A percentile compares a stretch with the other conserved stretches of the same genome.
These are phyloP conservation scores for Dryas drummondii DNA, from an alignment of 306 rosid genomes.

Conservation along the genomic window DNA sequence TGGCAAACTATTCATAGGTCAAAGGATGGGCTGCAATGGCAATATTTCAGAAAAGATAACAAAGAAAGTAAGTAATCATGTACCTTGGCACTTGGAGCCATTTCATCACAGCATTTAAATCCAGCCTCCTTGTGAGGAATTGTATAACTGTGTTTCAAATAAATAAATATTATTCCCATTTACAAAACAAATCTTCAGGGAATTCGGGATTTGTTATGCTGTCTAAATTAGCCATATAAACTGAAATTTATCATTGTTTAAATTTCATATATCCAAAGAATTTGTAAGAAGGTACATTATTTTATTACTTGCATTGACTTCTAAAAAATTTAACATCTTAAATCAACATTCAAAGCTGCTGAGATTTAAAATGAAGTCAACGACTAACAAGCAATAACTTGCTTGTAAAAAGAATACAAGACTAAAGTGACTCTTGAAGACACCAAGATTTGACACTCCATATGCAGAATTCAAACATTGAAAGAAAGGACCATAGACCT, in stretches of 20 bases:
- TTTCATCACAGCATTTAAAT: constrained; percentile 54
- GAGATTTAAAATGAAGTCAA: not conserved
- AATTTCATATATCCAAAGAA: not conserved
- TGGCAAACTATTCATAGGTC: not conserved
- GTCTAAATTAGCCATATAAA: not conserved
- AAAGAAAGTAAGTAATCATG: not conserved
- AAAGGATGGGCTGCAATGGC: not conserved
- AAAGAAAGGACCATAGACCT: not conserved
- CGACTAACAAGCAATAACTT: not conserved
- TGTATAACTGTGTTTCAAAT: constrained; percentile 40
- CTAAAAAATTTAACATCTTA: not conserved
- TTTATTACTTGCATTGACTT: not conserved
- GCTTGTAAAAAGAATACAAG: not conserved
- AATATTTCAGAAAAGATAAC: not conserved
- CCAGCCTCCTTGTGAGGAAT: constrained; percentile 69
- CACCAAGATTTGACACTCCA: not conserved
- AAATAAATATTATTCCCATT: not conserved
- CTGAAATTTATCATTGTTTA: not conserved
- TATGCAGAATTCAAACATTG: not conserved
- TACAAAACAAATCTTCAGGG: not conserved
- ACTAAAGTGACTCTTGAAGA: not conserved
- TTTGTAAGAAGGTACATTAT: not conserved
- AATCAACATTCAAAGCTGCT: not conserved
- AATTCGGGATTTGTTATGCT: not conserved
- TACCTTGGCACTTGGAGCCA: constrained; percentile 63